A percentile compares a stretch with the other conserved stretches of the same genome.
phyloP scores from a whole-genome alignment of 1,139 yeast species.

The Suhomyces coccinellae region DNA sequence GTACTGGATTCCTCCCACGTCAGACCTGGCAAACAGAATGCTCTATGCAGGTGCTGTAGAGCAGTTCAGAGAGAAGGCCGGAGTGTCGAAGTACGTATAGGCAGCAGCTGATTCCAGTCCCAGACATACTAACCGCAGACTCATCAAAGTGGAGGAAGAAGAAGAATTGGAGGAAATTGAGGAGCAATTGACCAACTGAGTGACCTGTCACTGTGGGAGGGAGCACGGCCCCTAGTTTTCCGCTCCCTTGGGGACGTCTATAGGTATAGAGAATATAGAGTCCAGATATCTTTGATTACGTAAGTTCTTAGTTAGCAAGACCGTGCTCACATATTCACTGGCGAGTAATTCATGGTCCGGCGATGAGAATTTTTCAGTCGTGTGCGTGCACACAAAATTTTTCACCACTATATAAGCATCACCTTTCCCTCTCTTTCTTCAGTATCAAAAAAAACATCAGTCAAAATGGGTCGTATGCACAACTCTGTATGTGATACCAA shows the following conservation, averaged over 20 bases:
- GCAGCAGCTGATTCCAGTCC: not conserved
- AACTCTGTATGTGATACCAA: slow-evolving; percentile 60
- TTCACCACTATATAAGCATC: slow-evolving; percentile 10
- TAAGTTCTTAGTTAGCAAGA: not conserved
- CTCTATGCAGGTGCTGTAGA: slow-evolving; percentile 89
- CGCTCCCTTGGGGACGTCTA: too few species aligned
- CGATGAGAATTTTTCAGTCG: slow-evolving; percentile 10
- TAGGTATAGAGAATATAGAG: too few species aligned
- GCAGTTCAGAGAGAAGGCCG: slow-evolving; percentile 72
- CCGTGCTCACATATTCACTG: not conserved
- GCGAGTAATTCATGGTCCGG: not conserved
- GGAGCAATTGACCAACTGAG: slow-evolving; percentile 7
- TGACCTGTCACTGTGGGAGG: too few species aligned
- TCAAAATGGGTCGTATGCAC: slow-evolving; percentile 81
- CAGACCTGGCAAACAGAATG: slow-evolving; percentile 79
- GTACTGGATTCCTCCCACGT: slow-evolving; percentile 84
- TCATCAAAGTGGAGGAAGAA: slow-evolving; percentile 58
- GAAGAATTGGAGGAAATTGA: slow-evolving; percentile 60
- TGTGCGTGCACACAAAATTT: slow-evolving; percentile 16
- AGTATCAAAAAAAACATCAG: slow-evolving; percentile 33
- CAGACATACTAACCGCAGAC: slow-evolving; percentile 35
- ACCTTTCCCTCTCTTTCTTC: not conserved
- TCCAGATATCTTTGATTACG: not conserved
- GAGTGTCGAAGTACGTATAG: slow-evolving; percentile 59
- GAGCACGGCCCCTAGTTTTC: too few species aligned